Conservation (phyloP, 2,329 filamentous ascomycete genomes). For the Whalleya microplaca region DNA sequence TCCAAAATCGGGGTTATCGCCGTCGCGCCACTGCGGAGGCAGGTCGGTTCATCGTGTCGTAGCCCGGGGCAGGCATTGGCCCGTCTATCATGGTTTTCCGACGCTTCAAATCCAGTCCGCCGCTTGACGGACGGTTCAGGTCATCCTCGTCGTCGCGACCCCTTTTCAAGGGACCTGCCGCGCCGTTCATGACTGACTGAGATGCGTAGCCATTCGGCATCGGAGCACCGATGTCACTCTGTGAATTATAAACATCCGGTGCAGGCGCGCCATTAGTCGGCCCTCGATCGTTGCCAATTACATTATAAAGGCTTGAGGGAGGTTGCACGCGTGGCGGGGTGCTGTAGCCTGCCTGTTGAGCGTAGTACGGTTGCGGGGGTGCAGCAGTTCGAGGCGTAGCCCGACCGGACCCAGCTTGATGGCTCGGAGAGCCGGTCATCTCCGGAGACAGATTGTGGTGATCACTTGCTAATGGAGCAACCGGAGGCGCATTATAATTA, state of each 20-base stretch:
- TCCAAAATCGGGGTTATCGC: conserved; percentile 27
- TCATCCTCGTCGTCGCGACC: conserved; percentile 64
- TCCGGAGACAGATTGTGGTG: conserved; percentile 79
- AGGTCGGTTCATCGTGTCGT: conserved; percentile 54
- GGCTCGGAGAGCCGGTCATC: conserved; percentile 78
- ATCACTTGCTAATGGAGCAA: conserved; percentile 70
- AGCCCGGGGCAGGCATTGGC: conserved; percentile 52
- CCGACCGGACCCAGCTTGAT: conserved; percentile 79
- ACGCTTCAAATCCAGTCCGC: conserved; percentile 72
- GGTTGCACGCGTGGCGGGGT: conserved; percentile 74
- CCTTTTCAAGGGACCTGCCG: conserved; percentile 48
- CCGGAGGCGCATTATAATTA: conserved; percentile 73
- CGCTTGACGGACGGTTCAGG: conserved; percentile 62
- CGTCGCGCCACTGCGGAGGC: conserved; percentile 48
- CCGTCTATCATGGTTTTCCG: conserved; percentile 76
- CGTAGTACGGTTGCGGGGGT: conserved; percentile 74
- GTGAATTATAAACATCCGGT: conserved; percentile 72
- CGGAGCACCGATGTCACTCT: conserved; percentile 60
- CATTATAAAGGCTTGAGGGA: conserved; percentile 80
- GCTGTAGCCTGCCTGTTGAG: conserved; percentile 69
- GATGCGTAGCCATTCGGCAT: conserved; percentile 67
- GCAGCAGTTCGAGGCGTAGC: conserved; percentile 83
- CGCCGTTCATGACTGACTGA: conserved; percentile 69
- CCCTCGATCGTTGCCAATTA: conserved; percentile 80
- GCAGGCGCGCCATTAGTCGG: conserved; percentile 66